phyloP scores from a whole-genome alignment of 306 rosid genomes.

The Ziziphus jujuba region DNA sequence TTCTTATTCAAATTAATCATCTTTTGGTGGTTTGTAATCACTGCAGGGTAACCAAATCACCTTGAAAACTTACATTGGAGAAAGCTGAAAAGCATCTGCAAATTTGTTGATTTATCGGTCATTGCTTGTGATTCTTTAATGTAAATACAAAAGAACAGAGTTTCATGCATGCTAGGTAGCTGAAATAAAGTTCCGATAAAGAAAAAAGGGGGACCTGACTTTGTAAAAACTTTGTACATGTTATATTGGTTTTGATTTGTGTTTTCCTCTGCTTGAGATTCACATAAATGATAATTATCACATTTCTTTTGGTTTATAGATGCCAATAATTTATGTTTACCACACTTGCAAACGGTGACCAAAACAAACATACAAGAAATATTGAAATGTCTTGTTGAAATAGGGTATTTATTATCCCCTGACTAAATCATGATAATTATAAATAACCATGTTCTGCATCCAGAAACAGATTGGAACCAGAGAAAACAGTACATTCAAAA shows the following conservation, averaged over 20 bases:
- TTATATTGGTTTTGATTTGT: slow-evolving; percentile 22
- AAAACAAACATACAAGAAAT: background rate
- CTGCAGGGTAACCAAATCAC: slow-evolving; percentile 60
- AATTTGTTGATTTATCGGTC: slow-evolving; percentile 18
- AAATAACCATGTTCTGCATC: background rate
- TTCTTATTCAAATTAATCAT: background rate
- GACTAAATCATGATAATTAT: background rate
- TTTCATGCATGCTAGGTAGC: slow-evolving; percentile 15
- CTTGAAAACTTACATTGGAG: slow-evolving; percentile 37
- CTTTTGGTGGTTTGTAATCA: slow-evolving; percentile 21
- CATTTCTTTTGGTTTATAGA: slow-evolving; percentile 15
- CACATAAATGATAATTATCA: slow-evolving; percentile 15
- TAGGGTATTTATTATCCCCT: too few species aligned
- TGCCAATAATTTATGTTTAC: background rate
- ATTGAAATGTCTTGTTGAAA: too few species aligned
- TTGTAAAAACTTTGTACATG: slow-evolving; percentile 22
- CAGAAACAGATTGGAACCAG: slow-evolving; percentile 6
- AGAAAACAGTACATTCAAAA: slow-evolving; percentile 16
- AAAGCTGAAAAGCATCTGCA: slow-evolving; percentile 20
- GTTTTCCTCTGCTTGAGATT: slow-evolving; percentile 30
- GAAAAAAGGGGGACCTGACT: slow-evolving; percentile 14
- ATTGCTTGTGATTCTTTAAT: slow-evolving; percentile 34
- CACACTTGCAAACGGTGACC: background rate
- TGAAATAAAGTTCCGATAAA: slow-evolving; percentile 41
- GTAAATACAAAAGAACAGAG: slow-evolving; percentile 34